Conservation (phyloP, 495 filamentous ascomycete species). For the Astrocystis sublimbata region DNA sequence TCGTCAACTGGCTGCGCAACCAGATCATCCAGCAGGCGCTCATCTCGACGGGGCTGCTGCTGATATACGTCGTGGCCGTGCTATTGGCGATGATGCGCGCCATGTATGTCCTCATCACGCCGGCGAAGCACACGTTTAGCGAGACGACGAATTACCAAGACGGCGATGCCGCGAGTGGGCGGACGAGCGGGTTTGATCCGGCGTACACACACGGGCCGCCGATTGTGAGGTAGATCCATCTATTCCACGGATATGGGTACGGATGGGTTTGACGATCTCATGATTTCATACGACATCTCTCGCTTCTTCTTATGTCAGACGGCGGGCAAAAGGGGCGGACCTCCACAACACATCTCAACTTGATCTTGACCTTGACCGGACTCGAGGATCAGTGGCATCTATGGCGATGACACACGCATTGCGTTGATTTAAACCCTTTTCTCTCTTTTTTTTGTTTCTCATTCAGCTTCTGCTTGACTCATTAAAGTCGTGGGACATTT, state of each 20-base stretch:
- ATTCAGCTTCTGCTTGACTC: too few species aligned
- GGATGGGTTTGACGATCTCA: too few species aligned
- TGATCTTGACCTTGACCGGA: not conserved
- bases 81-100: conserved; percentile 72
- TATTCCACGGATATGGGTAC: too few species aligned
- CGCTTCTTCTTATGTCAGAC: too few species aligned
- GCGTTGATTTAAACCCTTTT: not conserved
- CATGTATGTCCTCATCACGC: conserved; percentile 49
- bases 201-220: not conserved
- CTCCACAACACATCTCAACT: too few species aligned
- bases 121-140: conserved; percentile 12
- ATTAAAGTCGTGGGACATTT: not conserved
- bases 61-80: conserved; percentile 73
- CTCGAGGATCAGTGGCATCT: not conserved
- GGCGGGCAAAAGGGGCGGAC: too few species aligned
- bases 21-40: conserved; percentile 73
- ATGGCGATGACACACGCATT: not conserved
- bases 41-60: conserved; percentile 68
- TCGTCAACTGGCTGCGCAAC: conserved; percentile 62
- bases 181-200: not conserved
- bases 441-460: not conserved
- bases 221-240: not conserved
- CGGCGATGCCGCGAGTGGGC: not conserved
- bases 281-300: too few species aligned
- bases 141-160: not conserved